Evolutionary conservation across 805 yeast genomes (phyloP), one percentile per base, ranked within the genome.

Genomic region (Wickerhamiella alocasiicola): DNA sequence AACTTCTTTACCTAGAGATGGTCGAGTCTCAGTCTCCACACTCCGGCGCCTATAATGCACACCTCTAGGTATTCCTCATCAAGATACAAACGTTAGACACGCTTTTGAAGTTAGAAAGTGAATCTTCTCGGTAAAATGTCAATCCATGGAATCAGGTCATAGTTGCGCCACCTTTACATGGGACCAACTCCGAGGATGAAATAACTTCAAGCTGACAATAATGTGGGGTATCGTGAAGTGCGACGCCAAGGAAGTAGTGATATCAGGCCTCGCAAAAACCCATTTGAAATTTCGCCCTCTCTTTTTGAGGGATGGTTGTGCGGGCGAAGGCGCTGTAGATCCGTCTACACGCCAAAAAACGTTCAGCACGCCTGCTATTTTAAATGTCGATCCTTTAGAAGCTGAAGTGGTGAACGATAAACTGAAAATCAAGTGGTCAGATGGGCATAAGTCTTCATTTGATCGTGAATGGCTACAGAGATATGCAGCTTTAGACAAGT

Each of bases 221-320:
- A 37, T 37, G 41, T 37, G 41, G 41, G 41, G 41, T 37, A 37
- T 30, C 5, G 25, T 16, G 21, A 30, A 6, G 21, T 12, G 24
- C 2, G 25, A 23, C 6, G 24, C 41, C 21, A 12, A 17, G 12
- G 36, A 34, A 21, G 18, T 42, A 13, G 31, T 24, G 20, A 11
- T 42, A 3, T 3, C 25, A 2, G 45, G 45, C 6, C 32, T 42
- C n/a, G 39, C 34, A 9, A 9, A 20, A 23, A 5, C 15, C 9
- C 39, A 42, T 2, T 49, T 48, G 4, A 36, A 29, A 18, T 55
- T 50, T 40, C 41, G 49, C 20, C 43, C 46, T 28, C 30, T 55
- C 16, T 78, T 81, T 49, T 61, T 81, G 15, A 66, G 88, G 51
- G 93, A 81, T 51, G 66, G 83, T 0, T 76, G 83, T 35, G 52